phyloP scores from a whole-genome alignment of 2,329 filamentous ascomycete species.

The Phyllosticta citrichinensis region DNA sequence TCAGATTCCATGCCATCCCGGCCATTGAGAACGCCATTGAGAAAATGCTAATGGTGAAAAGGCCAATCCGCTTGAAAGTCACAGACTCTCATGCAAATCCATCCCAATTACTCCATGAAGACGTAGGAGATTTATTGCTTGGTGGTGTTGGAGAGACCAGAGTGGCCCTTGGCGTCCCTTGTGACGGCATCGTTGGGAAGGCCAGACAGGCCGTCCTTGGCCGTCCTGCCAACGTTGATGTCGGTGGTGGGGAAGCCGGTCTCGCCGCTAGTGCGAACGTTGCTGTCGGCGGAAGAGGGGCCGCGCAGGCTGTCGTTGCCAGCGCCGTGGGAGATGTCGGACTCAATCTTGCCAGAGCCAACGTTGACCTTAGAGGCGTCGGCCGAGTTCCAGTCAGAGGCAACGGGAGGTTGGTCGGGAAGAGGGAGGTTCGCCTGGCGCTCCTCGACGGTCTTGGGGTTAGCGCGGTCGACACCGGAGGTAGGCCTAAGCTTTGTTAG shows the following conservation, averaged over 20 bases:
- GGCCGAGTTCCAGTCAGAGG: conserved; percentile 69
- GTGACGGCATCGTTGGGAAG: conserved; percentile 52
- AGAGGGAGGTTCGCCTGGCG: conserved; percentile 65
- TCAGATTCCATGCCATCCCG: neutral
- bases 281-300: conserved; percentile 44
- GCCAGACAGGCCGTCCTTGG: conserved; percentile 44
- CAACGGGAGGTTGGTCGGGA: conserved; percentile 64
- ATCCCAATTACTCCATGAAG: neutral
- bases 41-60: neutral
- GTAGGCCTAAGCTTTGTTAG: conserved; percentile 39
- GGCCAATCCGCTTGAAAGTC: neutral
- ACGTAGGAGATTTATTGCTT: neutral
- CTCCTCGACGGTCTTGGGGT: conserved; percentile 60
- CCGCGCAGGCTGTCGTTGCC: conserved; percentile 37
- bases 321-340: conserved; percentile 35
- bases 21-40: neutral
- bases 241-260: conserved; percentile 47
- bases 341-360: conserved; percentile 46
- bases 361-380: conserved; percentile 61
- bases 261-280: conserved; percentile 38
- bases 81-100: neutral
- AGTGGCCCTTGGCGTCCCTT: conserved; percentile 34
- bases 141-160: conserved; percentile 32
- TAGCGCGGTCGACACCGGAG: conserved; percentile 74
- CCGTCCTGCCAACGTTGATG: conserved; percentile 50